Evolutionary conservation across 192 early-diverging fungal species (phyloP).

Genomic region (Geranomyces variabilis): DNA sequence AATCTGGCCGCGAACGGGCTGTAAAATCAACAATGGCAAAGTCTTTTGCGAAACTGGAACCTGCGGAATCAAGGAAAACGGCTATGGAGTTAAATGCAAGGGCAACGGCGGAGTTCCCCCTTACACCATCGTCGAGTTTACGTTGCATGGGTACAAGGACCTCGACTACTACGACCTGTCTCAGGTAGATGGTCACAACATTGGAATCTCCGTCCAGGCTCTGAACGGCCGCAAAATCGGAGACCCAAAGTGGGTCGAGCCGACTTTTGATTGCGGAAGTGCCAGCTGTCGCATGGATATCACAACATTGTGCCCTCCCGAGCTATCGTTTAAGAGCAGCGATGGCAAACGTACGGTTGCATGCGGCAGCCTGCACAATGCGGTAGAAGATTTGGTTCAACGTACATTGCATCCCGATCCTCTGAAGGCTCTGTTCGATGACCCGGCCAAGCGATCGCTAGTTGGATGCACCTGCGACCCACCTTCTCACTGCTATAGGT

Average conservation of each 20-base stretch:
- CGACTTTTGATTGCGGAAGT: constrained; percentile 19
- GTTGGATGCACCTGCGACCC: neutral
- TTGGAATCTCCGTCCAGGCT: constrained; percentile 27
- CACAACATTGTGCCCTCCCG: constrained; percentile 15
- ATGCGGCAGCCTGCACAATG: constrained; percentile 10
- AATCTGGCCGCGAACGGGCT: constrained; percentile 36
- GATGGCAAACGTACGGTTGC: constrained; percentile 16
- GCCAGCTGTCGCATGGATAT: constrained; percentile 22
- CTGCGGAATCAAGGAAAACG: constrained; percentile 27
- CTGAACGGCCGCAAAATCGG: constrained; percentile 10
- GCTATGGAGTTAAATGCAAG: constrained; percentile 37
- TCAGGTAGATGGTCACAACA: constrained; percentile 39
- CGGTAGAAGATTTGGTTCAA: constrained; percentile 3
- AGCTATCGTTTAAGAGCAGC: constrained; percentile 9
- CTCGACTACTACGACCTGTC: constrained; percentile 41
- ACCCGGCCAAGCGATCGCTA: neutral
- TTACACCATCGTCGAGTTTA: constrained; percentile 40
- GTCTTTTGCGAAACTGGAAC: constrained; percentile 34
- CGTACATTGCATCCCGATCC: neutral
- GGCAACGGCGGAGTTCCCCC: constrained; percentile 28
- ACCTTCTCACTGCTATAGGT: too few species aligned
- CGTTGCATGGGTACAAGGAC: constrained; percentile 25
- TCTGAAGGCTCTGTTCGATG: constrained; percentile 2
- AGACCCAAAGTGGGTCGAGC: constrained; percentile 7
- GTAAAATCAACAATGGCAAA: constrained; percentile 13